Evolutionary conservation across 805 yeast species (phyloP).

Genomic region (Wickerhamiella hasegawae): DNA sequence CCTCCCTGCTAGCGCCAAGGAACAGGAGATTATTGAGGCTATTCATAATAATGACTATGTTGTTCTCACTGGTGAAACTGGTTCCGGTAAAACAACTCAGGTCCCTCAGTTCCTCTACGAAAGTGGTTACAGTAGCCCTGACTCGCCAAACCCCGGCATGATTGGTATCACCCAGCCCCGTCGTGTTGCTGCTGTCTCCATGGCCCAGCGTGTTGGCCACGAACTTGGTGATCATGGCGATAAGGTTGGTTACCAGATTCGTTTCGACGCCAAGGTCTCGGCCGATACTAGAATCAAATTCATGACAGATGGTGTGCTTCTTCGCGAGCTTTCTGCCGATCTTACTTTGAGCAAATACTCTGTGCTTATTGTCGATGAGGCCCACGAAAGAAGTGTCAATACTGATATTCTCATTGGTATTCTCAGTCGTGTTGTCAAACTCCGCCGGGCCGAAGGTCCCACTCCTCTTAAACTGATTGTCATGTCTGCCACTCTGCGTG

Average conservation of each 20-base stretch:
- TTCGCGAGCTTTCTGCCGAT: constrained; percentile 87
- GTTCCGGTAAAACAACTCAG: constrained; percentile 97
- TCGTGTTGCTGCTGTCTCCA: constrained; percentile 74
- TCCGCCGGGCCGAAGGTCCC: constrained; percentile 39
- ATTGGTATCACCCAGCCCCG: constrained; percentile 92
- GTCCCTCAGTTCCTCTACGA: constrained; percentile 92
- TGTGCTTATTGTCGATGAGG: constrained; percentile 83
- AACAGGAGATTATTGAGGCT: constrained; percentile 89
- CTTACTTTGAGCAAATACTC: constrained; percentile 70
- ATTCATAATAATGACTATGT: constrained; percentile 82
- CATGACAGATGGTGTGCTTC: constrained; percentile 92
- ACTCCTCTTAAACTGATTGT: constrained; percentile 67
- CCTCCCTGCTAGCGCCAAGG: constrained; percentile 82
- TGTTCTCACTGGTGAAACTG: constrained; percentile 93
- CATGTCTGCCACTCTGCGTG: constrained; percentile 96
- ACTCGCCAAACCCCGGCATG: constrained; percentile 68
- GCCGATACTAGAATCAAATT: constrained; percentile 55
- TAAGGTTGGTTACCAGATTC: constrained; percentile 70
- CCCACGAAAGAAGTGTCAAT: constrained; percentile 91
- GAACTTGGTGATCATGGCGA: constrained; percentile 60
- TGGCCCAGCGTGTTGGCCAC: constrained; percentile 66
- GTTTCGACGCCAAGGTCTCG: constrained; percentile 66
- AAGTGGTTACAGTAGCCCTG: constrained; percentile 64
- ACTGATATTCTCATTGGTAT: constrained; percentile 94
- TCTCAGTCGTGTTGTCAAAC: constrained; percentile 67